Percentiles rank a stretch among this genome's conserved stretches.
Conservation (phyloP, 2,329 filamentous ascomycete species). For the Ilyonectria sp. region DNA sequence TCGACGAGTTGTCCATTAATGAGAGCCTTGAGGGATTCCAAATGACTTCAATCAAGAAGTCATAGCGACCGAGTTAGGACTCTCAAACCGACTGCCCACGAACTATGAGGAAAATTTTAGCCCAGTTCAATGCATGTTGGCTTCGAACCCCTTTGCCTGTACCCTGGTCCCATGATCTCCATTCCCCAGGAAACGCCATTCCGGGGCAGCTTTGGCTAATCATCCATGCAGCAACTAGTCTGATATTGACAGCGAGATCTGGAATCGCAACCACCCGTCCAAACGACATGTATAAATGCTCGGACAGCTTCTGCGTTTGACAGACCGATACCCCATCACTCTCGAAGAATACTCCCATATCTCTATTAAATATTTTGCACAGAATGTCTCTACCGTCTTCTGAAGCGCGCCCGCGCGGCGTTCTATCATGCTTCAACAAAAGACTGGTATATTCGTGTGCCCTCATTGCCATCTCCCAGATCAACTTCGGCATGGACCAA, state of each 20-base stretch:
- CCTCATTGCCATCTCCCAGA: slow-evolving; percentile 53
- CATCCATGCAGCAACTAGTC: not conserved
- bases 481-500: slow-evolving; percentile 60
- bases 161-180: not conserved
- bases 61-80: not conserved
- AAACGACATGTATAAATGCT: not conserved
- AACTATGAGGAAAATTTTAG: not conserved
- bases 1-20: not conserved
- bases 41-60: not conserved
- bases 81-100: not conserved
- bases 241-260: not conserved
- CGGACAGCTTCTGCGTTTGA: not conserved
- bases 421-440: slow-evolving; percentile 1
- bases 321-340: not conserved
- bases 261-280: not conserved
- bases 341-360: not conserved
- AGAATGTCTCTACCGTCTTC: not conserved
- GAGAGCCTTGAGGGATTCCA: too few species aligned
- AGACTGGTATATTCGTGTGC: not conserved
- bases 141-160: not conserved
- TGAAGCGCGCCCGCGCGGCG: not conserved
- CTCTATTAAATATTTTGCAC: not conserved
- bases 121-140: not conserved
- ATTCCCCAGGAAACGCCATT: not conserved
- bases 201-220: not conserved